These are phyloP conservation scores for Jatropha curcas DNA, from an alignment of 345 rosid genomes.

Conservation along the genomic window DNA sequence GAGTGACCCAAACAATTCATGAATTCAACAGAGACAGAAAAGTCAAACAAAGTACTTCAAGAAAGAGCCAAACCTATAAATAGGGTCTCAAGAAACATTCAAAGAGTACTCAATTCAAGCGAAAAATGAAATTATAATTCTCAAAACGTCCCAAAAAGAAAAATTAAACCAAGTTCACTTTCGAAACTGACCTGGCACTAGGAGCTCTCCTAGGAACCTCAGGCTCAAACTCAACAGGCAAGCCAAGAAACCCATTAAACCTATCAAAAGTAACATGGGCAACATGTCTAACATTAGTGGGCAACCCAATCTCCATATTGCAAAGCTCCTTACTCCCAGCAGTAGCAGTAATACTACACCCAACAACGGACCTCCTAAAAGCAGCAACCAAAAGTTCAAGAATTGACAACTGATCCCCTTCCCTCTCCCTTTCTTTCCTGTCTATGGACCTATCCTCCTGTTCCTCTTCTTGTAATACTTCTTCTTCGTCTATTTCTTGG, in stretches of 20 bases:
- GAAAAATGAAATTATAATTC: not conserved
- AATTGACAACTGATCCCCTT: constrained; percentile 69
- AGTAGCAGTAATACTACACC: constrained; percentile 57
- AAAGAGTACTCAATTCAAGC: not conserved
- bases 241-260: constrained; percentile 94
- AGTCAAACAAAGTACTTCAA: not conserved
- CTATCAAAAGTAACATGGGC: constrained; percentile 99
- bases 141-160: not conserved
- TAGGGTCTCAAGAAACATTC: not conserved
- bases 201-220: constrained; percentile 93
- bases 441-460: constrained; percentile 17
- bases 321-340: constrained; percentile 50
- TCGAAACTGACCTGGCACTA: constrained; percentile 72
- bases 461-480: constrained; percentile 13
- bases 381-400: constrained; percentile 65
- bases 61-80: not conserved
- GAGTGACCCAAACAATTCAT: not conserved
- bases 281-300: constrained; percentile 91
- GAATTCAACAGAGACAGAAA: not conserved
- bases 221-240: constrained; percentile 98
- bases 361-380: constrained; percentile 72
- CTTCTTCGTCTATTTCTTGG: constrained; percentile 36
- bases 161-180: not conserved
- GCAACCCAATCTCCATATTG: constrained; percentile 93
- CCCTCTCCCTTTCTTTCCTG: constrained; percentile 28